phyloP scores from a whole-genome alignment of 208 protist genomes.

The Hexamita inflata region DNA sequence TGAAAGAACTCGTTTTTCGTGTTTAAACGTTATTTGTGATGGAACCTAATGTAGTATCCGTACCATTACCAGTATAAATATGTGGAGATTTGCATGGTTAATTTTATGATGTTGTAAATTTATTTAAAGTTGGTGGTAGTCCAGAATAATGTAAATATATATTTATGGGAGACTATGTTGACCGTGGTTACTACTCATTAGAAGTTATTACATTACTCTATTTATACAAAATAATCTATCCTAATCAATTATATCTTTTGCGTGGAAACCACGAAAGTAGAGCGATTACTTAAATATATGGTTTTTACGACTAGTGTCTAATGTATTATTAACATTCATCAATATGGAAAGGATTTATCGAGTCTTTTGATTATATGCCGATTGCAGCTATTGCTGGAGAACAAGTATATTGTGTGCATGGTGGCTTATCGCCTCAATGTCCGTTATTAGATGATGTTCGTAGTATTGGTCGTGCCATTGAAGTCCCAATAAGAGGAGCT shows the following conservation, averaged over 20 bases:
- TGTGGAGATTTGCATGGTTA: too few species aligned
- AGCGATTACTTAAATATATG: conserved; percentile 45
- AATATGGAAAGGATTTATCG: conserved; percentile 34
- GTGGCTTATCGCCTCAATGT: conserved; percentile 38
- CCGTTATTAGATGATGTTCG: conserved; percentile 36
- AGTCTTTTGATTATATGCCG: conserved; percentile 42
- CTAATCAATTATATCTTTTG: conserved; percentile 34
- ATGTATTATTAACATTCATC: conserved; percentile 33
- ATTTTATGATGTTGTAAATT: too few species aligned
- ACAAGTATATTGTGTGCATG: conserved; percentile 36
- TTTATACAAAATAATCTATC: conserved; percentile 63
- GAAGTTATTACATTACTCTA: conserved; percentile 86
- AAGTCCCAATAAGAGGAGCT: conserved; percentile 31
- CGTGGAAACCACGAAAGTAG: conserved; percentile 44
- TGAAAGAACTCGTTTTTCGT: too few species aligned
- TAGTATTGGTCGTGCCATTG: conserved; percentile 11
- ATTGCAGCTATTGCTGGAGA: conserved; percentile 32
- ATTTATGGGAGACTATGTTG: conserved; percentile 42
- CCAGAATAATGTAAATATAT: too few species aligned
- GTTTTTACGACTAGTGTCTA: conserved; percentile 43
- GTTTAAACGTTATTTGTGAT: too few species aligned
- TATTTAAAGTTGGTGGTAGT: too few species aligned
- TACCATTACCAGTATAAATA: too few species aligned
- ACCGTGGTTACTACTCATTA: conserved; percentile 64
- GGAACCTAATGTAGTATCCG: too few species aligned